Conservation (phyloP, 768 basidiomycete species). For the Punctularia strigosozonata region DNA sequence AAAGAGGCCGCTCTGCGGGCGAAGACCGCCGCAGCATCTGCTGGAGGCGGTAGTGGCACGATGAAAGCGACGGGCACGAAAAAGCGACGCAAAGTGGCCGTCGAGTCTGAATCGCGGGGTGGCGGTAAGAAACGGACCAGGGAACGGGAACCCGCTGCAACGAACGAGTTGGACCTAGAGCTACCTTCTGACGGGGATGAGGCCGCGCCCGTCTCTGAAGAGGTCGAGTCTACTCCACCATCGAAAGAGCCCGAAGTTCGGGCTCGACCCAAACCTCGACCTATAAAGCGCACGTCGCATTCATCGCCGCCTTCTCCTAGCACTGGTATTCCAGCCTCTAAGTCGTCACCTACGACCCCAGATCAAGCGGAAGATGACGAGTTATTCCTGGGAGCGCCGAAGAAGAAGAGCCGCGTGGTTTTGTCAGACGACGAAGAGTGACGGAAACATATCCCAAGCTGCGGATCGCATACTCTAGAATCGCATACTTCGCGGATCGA, state of each 20-base stretch:
- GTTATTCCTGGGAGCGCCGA: not conserved
- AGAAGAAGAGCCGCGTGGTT: constrained; percentile 1
- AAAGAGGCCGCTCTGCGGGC: constrained; percentile 55
- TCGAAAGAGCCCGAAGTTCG: not conserved
- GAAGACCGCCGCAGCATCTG: constrained; percentile 28
- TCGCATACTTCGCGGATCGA: no score
- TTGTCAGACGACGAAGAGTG: constrained; percentile 8
- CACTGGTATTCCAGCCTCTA: no score
- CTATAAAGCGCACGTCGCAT: no score
- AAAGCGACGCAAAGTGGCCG: constrained; percentile 40
- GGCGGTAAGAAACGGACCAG: constrained; percentile 28
- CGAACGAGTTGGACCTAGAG: not conserved
- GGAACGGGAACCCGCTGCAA: not conserved
- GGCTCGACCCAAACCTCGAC: constrained; percentile 1
- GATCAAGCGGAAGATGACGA: not conserved
- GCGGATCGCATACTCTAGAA: no score
- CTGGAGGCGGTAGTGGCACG: constrained; percentile 30
- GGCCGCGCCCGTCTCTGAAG: not conserved
- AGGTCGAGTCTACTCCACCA: not conserved
- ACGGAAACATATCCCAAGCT: no score
- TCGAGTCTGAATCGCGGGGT: constrained; percentile 33
- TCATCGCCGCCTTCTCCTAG: no score
- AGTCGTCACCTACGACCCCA: no score
- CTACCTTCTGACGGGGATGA: not conserved
- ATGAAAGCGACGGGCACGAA: constrained; percentile 40